Evolutionary conservation across 352 stramenopile species (phyloP).

Genomic region (Globisporangium emineosum): DNA sequence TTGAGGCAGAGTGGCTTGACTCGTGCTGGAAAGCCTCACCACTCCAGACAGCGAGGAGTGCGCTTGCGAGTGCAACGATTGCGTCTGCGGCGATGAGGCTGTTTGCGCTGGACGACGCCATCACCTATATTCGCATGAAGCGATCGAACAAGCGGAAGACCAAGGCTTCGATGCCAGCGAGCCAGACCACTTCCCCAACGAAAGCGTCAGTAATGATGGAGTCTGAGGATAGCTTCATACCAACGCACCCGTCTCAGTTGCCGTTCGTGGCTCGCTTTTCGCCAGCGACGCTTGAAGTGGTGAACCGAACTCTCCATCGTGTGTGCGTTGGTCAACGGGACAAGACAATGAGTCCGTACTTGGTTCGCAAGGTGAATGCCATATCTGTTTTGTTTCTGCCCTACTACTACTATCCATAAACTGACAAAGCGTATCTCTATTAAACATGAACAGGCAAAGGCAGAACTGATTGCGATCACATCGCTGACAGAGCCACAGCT

Average conservation of each 20-base stretch:
- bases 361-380: conserved; percentile 38
- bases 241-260: conserved; percentile 41
- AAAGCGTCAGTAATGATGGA: conserved; percentile 6
- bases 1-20: conserved; percentile 80
- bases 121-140: conserved; percentile 69
- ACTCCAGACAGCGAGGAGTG: conserved; percentile 56
- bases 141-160: conserved; percentile 48
- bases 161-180: conserved; percentile 12
- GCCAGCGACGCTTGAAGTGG: conserved; percentile 35
- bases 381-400: background rate
- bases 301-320: conserved; percentile 45
- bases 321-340: conserved; percentile 55
- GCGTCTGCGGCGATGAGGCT: conserved; percentile 72
- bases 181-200: conserved; percentile 9
- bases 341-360: conserved; percentile 36
- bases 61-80: conserved; percentile 57
- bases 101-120: conserved; percentile 73
- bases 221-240: conserved; percentile 17
- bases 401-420: background rate
- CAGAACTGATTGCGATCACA: conserved; percentile 53
- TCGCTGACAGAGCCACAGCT: conserved; percentile 56
- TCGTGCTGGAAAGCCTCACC: conserved; percentile 67
- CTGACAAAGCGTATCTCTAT: conserved; percentile 13
- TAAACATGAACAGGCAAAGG: conserved; percentile 26
- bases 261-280: conserved; percentile 46